Base-by-base conservation (phyloP, 139 green algal genomes). In the Micractinium sp. region DNA sequence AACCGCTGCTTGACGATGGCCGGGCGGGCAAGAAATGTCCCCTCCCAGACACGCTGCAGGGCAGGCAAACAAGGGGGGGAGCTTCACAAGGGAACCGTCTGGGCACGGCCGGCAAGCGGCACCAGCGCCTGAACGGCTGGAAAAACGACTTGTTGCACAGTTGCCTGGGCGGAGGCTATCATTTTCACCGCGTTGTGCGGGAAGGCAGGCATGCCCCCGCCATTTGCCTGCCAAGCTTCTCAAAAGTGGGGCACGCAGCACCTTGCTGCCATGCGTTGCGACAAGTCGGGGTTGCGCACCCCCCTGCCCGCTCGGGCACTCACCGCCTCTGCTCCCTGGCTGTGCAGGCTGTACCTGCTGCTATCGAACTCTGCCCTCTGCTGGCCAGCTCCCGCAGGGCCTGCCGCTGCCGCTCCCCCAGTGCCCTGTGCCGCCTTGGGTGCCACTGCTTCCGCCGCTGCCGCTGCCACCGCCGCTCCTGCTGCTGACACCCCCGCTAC, bases 1-100 rank as follows among this genome's bases (percentile, higher is more conserved):
- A 99, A 99, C 13, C 97, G 91, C 87, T 98, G 92, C 90, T 99
- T 99, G 2, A 97, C 73, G 36, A 99, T 95, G 69, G 88, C 88
- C 2, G 82, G 79, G 0, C 90, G 90, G 2, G 88, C 92, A 31
- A 96, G 69, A 66, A 96, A 96, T 3, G 31, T 39, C 20, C 87
- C 92, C 71, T 94, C 83, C 91, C 89, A 97, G 19, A 97, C 92
- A 15, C 92, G 87, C 94, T 96, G 91, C 92, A 41, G 56, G 77
- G 3, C 33, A 25, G 74, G 16, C 27, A 5, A 56, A 9, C 47
- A 56, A 9, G 47, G 47, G 47, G 47, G 47, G 47, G 47, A 56
- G 47, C 5, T 9, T 5, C 5, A 56, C 47, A 9, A 56, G 47
- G 47, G 47, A 56, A 56, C 5, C 7, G 47, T 56, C 5, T 16